Base-by-base conservation (phyloP, 106 monocot genomes). In the Allium fistulosum region DNA sequence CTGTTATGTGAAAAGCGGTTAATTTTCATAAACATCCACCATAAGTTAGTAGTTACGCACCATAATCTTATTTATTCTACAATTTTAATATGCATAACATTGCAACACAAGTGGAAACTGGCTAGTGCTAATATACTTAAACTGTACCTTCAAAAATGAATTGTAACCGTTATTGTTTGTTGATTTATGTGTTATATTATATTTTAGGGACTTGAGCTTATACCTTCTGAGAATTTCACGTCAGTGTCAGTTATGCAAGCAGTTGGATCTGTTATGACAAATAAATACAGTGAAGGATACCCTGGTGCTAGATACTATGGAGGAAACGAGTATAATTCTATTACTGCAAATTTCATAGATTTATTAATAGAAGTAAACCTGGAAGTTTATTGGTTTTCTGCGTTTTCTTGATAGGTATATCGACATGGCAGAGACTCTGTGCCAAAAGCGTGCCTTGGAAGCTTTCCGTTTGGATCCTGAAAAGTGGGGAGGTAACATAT, bases 251-350 rank as follows among this genome's bases (percentile, higher is more conserved):
- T 97, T 69, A 97, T 97, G 96, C 92, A 97, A 84, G 96, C 92
- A 0, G 96, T 97, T 57, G 96, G 96, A 75, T 97, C 96, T 14
- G 72, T 97, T 69, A 97, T 97, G 96, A 97, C 96, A 9, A 97
- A 97, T 72, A 97, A 97, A 69, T 97, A 97, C 77, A 97, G 96
- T 55, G 96, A 97, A 66, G 96, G 96, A 22, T 97, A 97, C 67
- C 96, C 96, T n/a, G 96, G 96, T 49, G 96, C 96, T 50, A 92
- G 96, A 97, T 97, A 97, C 71, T 97, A 97, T 71, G 96, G 96
- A 63, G 96, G 96, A 80, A 97, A 97, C 68, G 96, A 97, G 96
- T 97, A 97, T 55, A 55, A 55, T 55, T 55, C 53, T 8, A 12
- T 0, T 55, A 15, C 15, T 55, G 4, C 37, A 37, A 37, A 37